A percentile compares a stretch with the other conserved stretches of the same genome.
Conservation (phyloP, 345 rosid species). For the Lepidium africanum region DNA sequence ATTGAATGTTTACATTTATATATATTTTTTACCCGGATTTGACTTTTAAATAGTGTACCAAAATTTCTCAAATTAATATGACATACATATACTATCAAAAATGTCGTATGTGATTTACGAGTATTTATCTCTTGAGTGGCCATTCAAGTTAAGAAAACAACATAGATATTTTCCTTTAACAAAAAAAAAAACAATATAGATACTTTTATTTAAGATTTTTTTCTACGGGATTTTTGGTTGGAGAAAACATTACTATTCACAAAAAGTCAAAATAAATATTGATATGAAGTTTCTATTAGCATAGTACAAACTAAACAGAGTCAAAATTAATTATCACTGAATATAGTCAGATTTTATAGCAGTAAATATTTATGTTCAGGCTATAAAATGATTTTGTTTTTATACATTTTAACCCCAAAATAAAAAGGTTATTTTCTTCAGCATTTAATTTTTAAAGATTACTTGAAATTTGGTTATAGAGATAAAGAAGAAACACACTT, state of each 20-base stretch:
- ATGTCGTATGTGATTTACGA: too few species aligned
- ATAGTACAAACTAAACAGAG: neutral
- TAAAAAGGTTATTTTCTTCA: neutral
- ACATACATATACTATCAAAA: too few species aligned
- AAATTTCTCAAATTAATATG: too few species aligned
- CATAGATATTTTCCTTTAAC: too few species aligned
- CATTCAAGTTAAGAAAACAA: too few species aligned
- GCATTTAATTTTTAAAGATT: neutral
- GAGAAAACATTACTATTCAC: neutral
- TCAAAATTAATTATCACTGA: neutral
- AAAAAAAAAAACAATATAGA: too few species aligned
- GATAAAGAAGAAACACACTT: neutral
- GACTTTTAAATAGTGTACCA: too few species aligned
- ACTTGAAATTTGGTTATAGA: neutral
- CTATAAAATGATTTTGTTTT: neutral
- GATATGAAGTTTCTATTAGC: neutral
- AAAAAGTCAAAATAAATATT: neutral
- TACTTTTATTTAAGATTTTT: too few species aligned
- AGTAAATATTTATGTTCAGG: conserved; percentile 1
- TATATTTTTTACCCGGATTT: too few species aligned
- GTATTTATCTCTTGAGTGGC: too few species aligned
- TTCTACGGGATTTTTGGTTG: too few species aligned
- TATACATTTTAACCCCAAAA: neutral
- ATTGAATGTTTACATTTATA: too few species aligned
- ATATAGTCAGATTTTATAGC: neutral